A percentile compares a stretch with the other conserved stretches of the same genome.
Conservation (phyloP, 1,139 yeast genomes). For the Yamadazyma atmosphaerica region DNA sequence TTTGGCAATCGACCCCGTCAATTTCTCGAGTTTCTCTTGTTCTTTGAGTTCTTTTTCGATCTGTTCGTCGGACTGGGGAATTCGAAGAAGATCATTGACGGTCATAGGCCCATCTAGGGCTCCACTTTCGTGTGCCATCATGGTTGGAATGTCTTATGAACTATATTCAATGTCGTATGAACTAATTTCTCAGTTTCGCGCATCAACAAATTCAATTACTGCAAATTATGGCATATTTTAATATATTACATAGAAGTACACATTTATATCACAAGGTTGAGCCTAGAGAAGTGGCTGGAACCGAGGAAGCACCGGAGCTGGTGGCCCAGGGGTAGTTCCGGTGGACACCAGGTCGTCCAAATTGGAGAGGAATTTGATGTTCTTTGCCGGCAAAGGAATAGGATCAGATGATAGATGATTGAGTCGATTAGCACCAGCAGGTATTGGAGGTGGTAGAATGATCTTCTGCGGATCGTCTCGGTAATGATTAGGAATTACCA, state of each 20-base stretch:
- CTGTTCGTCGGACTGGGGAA: not conserved
- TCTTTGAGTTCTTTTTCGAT: not conserved
- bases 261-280: not conserved
- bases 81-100: not conserved
- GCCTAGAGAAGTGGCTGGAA: slow-evolving; percentile 40
- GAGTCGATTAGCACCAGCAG: slow-evolving; percentile 12
- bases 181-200: too few relatives aligned
- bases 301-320: slow-evolving; percentile 32
- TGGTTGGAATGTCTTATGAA: too few relatives aligned
- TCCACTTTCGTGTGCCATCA: not conserved
- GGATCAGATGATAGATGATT: slow-evolving; percentile 11
- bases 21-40: not conserved
- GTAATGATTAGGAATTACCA: slow-evolving; percentile 25
- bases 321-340: slow-evolving; percentile 23
- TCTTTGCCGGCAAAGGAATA: slow-evolving; percentile 9
- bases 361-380: slow-evolving; percentile 26
- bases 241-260: not conserved
- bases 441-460: slow-evolving; percentile 34
- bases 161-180: too few relatives aligned
- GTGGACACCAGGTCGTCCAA: slow-evolving; percentile 23
- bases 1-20: not conserved
- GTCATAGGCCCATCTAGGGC: not conserved
- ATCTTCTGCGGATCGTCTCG: slow-evolving; percentile 21
- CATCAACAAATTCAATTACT: not conserved
- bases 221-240: not conserved